Percentiles rank a stretch among this genome's conserved stretches.
Conservation (phyloP, 495 filamentous ascomycete genomes). For the Cairneyella variabilis region DNA sequence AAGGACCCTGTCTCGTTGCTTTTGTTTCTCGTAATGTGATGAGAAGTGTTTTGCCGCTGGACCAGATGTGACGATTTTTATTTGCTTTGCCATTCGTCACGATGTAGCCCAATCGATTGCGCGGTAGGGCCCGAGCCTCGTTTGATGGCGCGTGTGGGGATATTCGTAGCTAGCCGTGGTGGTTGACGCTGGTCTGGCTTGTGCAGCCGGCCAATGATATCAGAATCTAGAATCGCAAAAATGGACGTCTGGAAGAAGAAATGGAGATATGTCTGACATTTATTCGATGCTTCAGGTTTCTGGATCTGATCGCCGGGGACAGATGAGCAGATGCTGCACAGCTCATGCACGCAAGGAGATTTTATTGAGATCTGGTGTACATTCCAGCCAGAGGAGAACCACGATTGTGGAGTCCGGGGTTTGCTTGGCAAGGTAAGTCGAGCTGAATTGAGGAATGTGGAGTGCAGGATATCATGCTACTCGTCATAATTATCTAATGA, state of each 20-base stretch:
- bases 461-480: background rate
- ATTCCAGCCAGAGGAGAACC: background rate
- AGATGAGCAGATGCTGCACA: background rate
- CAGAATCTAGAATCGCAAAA: no score
- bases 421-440: background rate
- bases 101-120: background rate
- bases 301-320: background rate
- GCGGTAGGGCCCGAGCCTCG: conserved; percentile 6
- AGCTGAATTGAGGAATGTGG: background rate
- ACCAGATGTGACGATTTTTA: no score
- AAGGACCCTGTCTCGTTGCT: no score
- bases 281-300: background rate
- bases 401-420: background rate
- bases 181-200: background rate
- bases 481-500: background rate
- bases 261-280: background rate
- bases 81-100: no score
- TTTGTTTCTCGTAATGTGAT: no score
- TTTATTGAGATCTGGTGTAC: conserved; percentile 2
- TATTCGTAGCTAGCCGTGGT: background rate
- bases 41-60: no score
- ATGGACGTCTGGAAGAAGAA: background rate
- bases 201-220: background rate
- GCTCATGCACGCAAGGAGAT: background rate
- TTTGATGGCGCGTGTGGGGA: background rate